A percentile compares a stretch with the other conserved stretches of the same genome.
Evolutionary conservation across 2,329 filamentous ascomycete genomes (phyloP).

Genomic region (Claviceps purpurea): DNA sequence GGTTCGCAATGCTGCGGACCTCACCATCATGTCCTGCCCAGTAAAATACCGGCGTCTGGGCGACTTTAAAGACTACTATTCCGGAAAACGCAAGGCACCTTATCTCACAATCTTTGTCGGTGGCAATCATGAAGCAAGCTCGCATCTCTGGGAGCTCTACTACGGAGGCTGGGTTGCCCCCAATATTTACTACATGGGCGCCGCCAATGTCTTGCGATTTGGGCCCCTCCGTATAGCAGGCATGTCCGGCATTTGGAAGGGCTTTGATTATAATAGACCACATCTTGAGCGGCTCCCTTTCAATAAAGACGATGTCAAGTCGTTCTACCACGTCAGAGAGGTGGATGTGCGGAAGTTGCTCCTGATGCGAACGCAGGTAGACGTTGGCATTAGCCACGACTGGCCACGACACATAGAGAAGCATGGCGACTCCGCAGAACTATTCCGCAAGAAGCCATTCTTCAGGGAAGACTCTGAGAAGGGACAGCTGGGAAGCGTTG

Average conservation of each 20-base stretch:
- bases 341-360: conserved; percentile 83
- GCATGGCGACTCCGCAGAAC: conserved; percentile 51
- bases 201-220: conserved; percentile 74
- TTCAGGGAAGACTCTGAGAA: conserved; percentile 65
- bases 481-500: conserved; percentile 65
- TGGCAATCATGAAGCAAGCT: conserved; percentile 90
- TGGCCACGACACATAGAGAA: conserved; percentile 81
- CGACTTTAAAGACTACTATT: conserved; percentile 93
- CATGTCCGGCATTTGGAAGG: conserved; percentile 91
- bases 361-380: conserved; percentile 72
- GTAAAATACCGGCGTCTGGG: conserved; percentile 76
- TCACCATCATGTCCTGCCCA: conserved; percentile 82
- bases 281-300: conserved; percentile 85
- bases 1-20: conserved; percentile 74
- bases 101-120: conserved; percentile 87
- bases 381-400: conserved; percentile 87
- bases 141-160: conserved; percentile 81
- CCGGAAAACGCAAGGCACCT: conserved; percentile 60
- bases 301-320: conserved; percentile 58
- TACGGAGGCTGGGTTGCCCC: conserved; percentile 96
- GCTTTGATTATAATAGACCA: conserved; percentile 68
- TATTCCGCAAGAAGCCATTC: conserved; percentile 62
- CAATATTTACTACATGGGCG: conserved; percentile 94
- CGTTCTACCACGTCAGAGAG: conserved; percentile 82
- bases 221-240: conserved; percentile 80